Conservation (phyloP, 441 rosid genomes). For the Gossypium gossypioides region DNA sequence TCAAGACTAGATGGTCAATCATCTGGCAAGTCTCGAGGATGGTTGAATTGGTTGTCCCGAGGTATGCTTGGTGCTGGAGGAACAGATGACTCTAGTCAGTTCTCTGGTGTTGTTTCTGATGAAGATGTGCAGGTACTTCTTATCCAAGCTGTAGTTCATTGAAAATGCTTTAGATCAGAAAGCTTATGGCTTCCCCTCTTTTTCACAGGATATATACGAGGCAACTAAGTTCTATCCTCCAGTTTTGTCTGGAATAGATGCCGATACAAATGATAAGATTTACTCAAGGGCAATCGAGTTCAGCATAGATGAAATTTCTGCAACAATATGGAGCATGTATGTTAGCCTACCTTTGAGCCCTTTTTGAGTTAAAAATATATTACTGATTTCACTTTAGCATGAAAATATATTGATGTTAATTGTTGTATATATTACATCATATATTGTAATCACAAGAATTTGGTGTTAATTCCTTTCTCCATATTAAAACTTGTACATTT, state of each 20-base stretch:
- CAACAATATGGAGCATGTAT: constrained; percentile 44
- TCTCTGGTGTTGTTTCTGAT: constrained; percentile 89
- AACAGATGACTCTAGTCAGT: constrained; percentile 83
- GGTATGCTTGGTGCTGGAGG: constrained; percentile 99
- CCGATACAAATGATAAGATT: constrained; percentile 37
- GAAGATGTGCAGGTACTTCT: constrained; percentile 79
- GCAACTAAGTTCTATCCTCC: constrained; percentile 74
- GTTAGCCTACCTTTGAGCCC: constrained; percentile 16
- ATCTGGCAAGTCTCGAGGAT: constrained; percentile 68
- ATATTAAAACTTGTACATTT: background rate
- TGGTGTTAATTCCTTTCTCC: background rate
- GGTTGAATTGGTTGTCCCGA: constrained; percentile 96
- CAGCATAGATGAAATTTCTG: constrained; percentile 43
- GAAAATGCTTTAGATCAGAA: constrained; percentile 10
- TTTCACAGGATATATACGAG: constrained; percentile 78
- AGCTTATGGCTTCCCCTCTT: constrained; percentile 13
- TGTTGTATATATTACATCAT: background rate
- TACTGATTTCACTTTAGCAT: background rate
- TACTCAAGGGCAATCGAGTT: constrained; percentile 49
- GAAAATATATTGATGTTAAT: background rate
- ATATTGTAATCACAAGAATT: background rate
- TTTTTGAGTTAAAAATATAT: constrained; percentile 1
- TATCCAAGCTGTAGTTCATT: constrained; percentile 13
- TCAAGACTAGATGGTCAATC: constrained; percentile 46
- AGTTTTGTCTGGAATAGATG: constrained; percentile 30